Evolutionary conservation across 2,329 filamentous ascomycete species (phyloP).

Genomic region (Paradendryphiella salina): DNA sequence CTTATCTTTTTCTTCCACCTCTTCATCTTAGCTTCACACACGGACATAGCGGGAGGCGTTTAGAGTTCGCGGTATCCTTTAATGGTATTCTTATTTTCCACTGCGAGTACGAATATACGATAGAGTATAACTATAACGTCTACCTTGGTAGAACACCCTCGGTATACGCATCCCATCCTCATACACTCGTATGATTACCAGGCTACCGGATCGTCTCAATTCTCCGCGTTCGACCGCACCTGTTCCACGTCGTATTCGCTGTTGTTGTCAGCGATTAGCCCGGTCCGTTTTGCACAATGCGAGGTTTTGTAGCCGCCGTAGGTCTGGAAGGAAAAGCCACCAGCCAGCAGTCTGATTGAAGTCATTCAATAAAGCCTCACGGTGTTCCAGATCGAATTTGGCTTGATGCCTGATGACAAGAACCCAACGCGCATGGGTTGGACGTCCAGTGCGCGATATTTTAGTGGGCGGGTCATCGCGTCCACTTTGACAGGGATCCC

Average conservation of each 20-base stretch:
- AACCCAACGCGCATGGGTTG: conserved; percentile 23
- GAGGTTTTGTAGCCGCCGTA: not conserved
- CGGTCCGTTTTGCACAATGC: not conserved
- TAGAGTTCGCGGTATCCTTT: too few species aligned
- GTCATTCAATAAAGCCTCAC: too few species aligned
- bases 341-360: not conserved
- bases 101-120: too few species aligned
- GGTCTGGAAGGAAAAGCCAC: not conserved
- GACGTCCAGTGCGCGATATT: conserved; percentile 7
- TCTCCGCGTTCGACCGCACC: not conserved
- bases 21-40: too few species aligned
- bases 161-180: not conserved
- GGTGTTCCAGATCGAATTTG: too few species aligned
- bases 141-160: too few species aligned
- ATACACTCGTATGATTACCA: not conserved
- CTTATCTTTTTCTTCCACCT: too few species aligned
- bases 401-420: conserved; percentile 1
- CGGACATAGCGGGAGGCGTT: too few species aligned
- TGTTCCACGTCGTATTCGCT: not conserved
- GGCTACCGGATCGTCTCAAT: not conserved
- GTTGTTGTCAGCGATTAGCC: not conserved
- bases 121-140: too few species aligned
- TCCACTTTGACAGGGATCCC: conserved; percentile 15
- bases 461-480: conserved; percentile 5
- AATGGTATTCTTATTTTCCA: too few species aligned